Evolutionary conservation across 2,329 filamentous ascomycete genomes (phyloP), one percentile per base, ranked within the genome.

Genomic region (Colletotrichum australisinense): DNA sequence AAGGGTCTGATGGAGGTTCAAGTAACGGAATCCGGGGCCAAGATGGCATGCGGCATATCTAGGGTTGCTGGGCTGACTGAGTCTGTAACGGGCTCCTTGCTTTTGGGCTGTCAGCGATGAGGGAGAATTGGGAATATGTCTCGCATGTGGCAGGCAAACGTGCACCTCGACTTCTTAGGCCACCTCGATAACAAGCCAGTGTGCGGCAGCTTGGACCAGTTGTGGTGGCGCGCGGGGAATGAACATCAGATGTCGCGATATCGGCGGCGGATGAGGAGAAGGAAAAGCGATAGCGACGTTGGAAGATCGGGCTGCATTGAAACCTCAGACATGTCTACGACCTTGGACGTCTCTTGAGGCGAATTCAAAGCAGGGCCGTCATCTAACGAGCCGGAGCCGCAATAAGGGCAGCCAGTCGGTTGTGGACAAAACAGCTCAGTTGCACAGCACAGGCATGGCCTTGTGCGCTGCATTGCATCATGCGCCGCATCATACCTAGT

Each of bases 201-300:
- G 38, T 52, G 26, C 52, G 38, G 35, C 52, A 56, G 32, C 35
- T 63, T 64, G 53, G 69, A 63, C 60, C 53, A 56, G 28, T 28
- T 56, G 49, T 42, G 62, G 56, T 59, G 56, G 67, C 35, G 42
- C 42, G 60, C 66, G 67, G 42, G 66, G 66, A 72, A 55, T 69
- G 67, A 28, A 73, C 30, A 69, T 73, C 59, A 12, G 70, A 73
- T 69, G 70, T 65, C 70, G 71, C 71, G 60, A 73, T 73, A 71
- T 71, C 67, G 62, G 62, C 62, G 67, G 11, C 49, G 62, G 71
- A 66, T 66, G 67, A 71, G 67, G 19, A 62, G 59, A 38, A 32
- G 26, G 32, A 65, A 26, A 68, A 42, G 22, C 49, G 60, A 66
- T 52, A 53, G 67, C 35, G 55, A 70, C 35, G 57, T 52, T 57